A percentile compares a stretch with the other conserved stretches of the same genome.
phyloP scores from a whole-genome alignment of 306 rosid species.

The Prosopis cineraria region DNA sequence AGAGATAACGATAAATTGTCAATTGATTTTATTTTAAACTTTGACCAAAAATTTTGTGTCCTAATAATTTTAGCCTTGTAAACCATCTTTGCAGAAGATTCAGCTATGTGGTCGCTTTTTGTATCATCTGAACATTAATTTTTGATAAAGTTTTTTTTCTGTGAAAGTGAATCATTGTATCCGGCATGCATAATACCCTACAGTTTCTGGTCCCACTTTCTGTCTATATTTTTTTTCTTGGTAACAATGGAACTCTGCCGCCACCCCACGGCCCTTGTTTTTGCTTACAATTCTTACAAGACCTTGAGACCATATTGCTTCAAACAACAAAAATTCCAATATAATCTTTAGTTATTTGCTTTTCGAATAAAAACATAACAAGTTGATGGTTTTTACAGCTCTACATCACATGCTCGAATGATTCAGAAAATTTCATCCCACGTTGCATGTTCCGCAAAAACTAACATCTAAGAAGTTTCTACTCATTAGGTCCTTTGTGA shows the following conservation, averaged over 20 bases:
- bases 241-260: too few relatives aligned
- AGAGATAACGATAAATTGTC: neutral
- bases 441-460: too few relatives aligned
- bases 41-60: neutral
- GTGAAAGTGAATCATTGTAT: too few relatives aligned
- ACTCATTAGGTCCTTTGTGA: neutral
- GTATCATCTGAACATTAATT: neutral
- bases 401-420: neutral
- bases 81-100: too few relatives aligned
- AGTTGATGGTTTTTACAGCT: too few relatives aligned
- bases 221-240: too few relatives aligned
- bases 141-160: neutral
- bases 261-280: too few relatives aligned
- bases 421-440: neutral
- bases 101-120: conserved; percentile 5
- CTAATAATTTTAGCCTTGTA: neutral
- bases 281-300: neutral
- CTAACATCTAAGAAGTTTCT: too few relatives aligned
- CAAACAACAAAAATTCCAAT: neutral
- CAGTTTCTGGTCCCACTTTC: too few relatives aligned
- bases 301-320: neutral
- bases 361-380: too few relatives aligned
- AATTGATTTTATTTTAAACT: neutral
- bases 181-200: too few relatives aligned
- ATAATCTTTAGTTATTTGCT: neutral